phyloP scores from a whole-genome alignment of 208 protist species.

The Phytomonas serpens region DNA sequence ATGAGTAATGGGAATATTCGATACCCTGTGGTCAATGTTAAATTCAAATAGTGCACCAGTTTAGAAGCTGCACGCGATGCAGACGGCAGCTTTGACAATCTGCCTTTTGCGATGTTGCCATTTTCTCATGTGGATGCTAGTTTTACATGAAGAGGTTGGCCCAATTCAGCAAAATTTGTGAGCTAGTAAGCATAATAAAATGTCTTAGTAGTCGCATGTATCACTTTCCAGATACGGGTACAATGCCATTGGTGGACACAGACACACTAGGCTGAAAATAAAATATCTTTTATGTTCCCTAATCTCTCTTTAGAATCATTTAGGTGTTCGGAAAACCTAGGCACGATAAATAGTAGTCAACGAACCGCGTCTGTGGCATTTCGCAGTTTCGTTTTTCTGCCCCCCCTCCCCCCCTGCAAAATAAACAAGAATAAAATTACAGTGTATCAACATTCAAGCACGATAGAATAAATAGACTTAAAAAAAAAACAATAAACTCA shows the following conservation, averaged over 20 bases:
- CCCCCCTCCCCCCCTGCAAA: too few species aligned
- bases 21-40: neutral
- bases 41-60: neutral
- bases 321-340: neutral
- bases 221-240: neutral
- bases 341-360: neutral
- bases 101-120: neutral
- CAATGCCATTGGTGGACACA: neutral
- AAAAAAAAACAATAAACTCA: constrained; percentile 14
- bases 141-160: neutral
- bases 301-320: neutral
- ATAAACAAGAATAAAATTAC: neutral
- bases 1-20: neutral
- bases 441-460: neutral
- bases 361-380: neutral
- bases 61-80: neutral
- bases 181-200: neutral
- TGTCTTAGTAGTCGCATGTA: neutral
- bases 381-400: neutral
- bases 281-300: neutral
- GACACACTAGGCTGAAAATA: neutral
- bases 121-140: neutral
- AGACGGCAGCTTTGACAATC: neutral
- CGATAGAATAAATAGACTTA: neutral
- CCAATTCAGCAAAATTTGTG: neutral